phyloP scores from a whole-genome alignment of 148 eudicot species.

The Heliamphora exappendiculata region DNA sequence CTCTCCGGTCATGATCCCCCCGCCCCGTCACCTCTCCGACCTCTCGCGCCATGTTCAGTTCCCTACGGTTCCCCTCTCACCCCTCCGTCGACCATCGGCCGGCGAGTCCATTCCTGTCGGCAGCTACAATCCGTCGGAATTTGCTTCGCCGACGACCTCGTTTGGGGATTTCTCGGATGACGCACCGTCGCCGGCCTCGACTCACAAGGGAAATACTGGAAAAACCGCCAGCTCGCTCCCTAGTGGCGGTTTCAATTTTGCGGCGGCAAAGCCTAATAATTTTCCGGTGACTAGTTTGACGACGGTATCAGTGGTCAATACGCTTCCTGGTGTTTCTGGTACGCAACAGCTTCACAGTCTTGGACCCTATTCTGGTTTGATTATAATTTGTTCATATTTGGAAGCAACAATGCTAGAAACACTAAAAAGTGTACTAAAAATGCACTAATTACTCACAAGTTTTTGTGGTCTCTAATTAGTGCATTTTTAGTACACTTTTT shows the following conservation, averaged over 20 bases:
- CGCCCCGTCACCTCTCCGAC: conserved; percentile 64
- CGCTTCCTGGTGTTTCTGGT: conserved; percentile 39
- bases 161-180: conserved; percentile 28
- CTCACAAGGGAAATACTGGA: conserved; percentile 24
- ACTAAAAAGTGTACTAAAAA: no score
- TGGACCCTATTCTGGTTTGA: not conserved
- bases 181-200: conserved; percentile 16
- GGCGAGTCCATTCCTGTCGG: conserved; percentile 40
- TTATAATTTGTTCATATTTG: not conserved
- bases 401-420: no score
- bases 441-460: no score
- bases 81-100: conserved; percentile 22
- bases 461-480: no score
- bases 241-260: conserved; percentile 49
- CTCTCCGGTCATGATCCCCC: conserved; percentile 94
- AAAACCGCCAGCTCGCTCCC: conserved; percentile 64
- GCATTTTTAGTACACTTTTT: no score
- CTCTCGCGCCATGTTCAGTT: conserved; percentile 20
- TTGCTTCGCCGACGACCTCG: conserved; percentile 26
- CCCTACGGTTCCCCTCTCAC: conserved; percentile 19
- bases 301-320: conserved; percentile 38
- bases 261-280: conserved; percentile 28
- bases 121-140: conserved; percentile 64
- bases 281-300: conserved; percentile 37
- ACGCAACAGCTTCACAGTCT: not conserved